A percentile compares a stretch with the other conserved stretches of the same genome.
phyloP scores from a whole-genome alignment of 2,329 filamentous ascomycete species.

The Hirsutella minnesotensis region DNA sequence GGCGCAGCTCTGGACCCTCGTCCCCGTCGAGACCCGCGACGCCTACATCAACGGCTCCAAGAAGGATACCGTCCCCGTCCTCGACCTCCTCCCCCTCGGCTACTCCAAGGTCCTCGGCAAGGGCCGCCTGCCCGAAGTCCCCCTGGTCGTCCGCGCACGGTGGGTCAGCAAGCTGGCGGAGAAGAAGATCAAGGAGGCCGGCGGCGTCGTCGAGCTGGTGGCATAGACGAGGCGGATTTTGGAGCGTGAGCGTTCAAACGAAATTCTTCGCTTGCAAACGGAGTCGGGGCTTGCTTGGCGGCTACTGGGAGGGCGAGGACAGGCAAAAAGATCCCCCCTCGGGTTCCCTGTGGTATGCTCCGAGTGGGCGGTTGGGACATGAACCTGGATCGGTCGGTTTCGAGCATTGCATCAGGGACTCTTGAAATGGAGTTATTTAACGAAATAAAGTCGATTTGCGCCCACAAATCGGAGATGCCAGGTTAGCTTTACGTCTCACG shows the following conservation, averaged over 20 bases:
- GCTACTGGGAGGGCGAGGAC: not conserved
- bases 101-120: slow-evolving; percentile 99
- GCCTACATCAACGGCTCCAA: slow-evolving; percentile 73
- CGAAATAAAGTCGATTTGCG: slow-evolving; percentile 28
- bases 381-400: slow-evolving; percentile 24
- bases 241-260: too few species aligned
- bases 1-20: slow-evolving; percentile 79
- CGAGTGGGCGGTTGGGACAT: slow-evolving; percentile 7
- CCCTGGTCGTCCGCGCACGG: slow-evolving; percentile 86
- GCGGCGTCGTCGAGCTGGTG: slow-evolving; percentile 90
- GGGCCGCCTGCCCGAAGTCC: slow-evolving; percentile 86
- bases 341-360: slow-evolving; percentile 4
- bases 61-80: slow-evolving; percentile 87
- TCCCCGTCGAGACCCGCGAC: slow-evolving; percentile 85
- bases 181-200: slow-evolving; percentile 97
- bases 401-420: slow-evolving; percentile 30
- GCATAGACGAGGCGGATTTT: slow-evolving; percentile 41
- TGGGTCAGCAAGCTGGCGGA: slow-evolving; percentile 95
- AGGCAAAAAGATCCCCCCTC: not conserved
- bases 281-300: slow-evolving; percentile 1
- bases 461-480: slow-evolving; percentile 11
- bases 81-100: slow-evolving; percentile 93
- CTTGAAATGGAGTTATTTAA: slow-evolving; percentile 25
- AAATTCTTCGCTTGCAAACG: not conserved
- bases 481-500: not conserved